phyloP scores from a whole-genome alignment of 352 stramenopile species.

The Pythium oligandrum region DNA sequence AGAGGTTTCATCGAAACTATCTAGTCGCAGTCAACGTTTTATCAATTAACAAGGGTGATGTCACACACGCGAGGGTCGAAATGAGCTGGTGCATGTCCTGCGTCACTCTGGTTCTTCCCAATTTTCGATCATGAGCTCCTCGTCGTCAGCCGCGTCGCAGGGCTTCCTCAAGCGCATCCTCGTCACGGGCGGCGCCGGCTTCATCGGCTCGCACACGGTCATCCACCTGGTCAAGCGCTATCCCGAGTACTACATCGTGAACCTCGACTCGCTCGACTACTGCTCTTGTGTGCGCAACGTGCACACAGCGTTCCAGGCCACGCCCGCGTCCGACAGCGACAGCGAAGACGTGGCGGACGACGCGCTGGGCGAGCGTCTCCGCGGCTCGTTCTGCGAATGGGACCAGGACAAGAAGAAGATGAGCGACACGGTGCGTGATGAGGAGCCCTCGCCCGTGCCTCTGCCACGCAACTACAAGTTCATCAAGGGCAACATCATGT shows the following conservation, averaged over 20 bases:
- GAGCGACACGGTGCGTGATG: not conserved
- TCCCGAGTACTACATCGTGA: slow-evolving; percentile 96
- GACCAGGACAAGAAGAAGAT: slow-evolving; percentile 16
- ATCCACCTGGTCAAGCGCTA: slow-evolving; percentile 96
- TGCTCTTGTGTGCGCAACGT: slow-evolving; percentile 69
- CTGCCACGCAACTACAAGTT: slow-evolving; percentile 91
- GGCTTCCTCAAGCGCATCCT: slow-evolving; percentile 91
- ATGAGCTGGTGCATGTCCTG: no score
- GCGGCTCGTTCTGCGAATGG: slow-evolving; percentile 55
- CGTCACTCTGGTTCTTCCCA: no score
- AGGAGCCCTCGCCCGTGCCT: not conserved
- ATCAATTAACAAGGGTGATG: no score
- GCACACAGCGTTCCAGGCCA: slow-evolving; percentile 39
- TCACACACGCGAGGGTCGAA: no score
- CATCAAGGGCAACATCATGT: slow-evolving; percentile 96
- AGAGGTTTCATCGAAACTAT: no score
- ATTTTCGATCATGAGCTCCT: no score
- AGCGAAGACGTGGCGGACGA: slow-evolving; percentile 28
- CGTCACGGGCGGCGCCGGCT: slow-evolving; percentile 95
- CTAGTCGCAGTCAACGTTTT: no score
- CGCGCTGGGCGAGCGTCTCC: slow-evolving; percentile 35
- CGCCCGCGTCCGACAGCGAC: slow-evolving; percentile 9
- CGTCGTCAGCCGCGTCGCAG: not conserved
- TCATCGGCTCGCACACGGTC: slow-evolving; percentile 96
- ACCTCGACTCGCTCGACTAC: slow-evolving; percentile 91